Conservation (phyloP, 176 grass and related monocot species). For the Areca catechu region DNA sequence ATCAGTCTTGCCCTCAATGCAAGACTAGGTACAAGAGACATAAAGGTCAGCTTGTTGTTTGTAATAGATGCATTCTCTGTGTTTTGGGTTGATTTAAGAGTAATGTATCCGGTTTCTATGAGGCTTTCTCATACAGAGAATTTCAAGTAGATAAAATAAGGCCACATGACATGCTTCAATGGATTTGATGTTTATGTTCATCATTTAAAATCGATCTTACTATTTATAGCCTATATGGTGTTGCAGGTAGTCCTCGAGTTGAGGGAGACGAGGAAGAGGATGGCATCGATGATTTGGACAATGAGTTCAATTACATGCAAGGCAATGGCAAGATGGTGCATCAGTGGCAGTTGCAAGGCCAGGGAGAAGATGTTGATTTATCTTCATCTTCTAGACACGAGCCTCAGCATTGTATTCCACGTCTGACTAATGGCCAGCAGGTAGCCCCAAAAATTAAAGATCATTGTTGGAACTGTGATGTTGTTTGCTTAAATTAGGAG, state of each 20-base stretch:
- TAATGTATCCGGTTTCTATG: too few relatives aligned
- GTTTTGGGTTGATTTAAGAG: too few relatives aligned
- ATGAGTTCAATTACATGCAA: conserved; percentile 86
- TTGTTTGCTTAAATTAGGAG: too few relatives aligned
- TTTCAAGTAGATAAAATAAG: too few relatives aligned
- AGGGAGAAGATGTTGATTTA: conserved; percentile 66
- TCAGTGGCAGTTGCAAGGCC: conserved; percentile 48
- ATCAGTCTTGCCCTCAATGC: conserved; percentile 96
- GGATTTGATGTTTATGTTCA: too few relatives aligned
- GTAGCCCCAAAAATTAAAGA: conserved; percentile 23
- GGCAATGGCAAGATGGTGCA: conserved; percentile 53
- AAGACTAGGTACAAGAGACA: conserved; percentile 99
- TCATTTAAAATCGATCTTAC: too few relatives aligned
- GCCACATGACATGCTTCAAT: too few relatives aligned
- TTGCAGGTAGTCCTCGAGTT: conserved; percentile 85
- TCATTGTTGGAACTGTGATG: too few relatives aligned
- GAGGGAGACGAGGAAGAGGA: conserved; percentile 97
- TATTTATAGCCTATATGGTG: too few relatives aligned
- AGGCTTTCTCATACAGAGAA: too few relatives aligned
- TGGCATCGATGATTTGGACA: conserved; percentile 90
- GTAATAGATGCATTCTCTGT: too few relatives aligned
- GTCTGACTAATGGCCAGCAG: conserved; percentile 82
- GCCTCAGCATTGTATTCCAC: conserved; percentile 69
- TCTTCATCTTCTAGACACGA: conserved; percentile 90
- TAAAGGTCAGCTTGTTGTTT: conserved; percentile 39